Conservation (phyloP, 495 filamentous ascomycete species). For the Penicilliopsis zonata region DNA sequence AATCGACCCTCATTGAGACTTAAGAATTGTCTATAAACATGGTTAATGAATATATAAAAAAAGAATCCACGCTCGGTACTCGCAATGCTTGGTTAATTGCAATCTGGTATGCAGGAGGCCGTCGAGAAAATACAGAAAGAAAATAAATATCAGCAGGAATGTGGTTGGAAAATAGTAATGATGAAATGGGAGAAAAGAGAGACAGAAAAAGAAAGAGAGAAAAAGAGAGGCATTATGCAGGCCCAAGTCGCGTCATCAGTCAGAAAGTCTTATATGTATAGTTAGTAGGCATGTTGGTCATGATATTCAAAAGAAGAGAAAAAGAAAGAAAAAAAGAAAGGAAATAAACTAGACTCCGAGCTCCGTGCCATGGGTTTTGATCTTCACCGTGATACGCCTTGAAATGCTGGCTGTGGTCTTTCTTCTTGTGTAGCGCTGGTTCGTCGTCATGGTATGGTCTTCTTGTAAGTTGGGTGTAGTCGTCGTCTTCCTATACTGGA, state of each 20-base stretch:
- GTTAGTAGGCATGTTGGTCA: not conserved
- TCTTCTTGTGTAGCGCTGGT: too few relatives aligned
- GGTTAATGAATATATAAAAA: too few relatives aligned
- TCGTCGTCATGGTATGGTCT: too few relatives aligned
- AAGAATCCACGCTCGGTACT: too few relatives aligned
- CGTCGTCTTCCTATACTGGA: not conserved
- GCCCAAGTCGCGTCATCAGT: not conserved
- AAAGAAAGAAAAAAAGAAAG: not conserved
- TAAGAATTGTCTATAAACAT: too few relatives aligned
- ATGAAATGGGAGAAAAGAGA: not conserved
- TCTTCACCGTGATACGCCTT: not conserved
- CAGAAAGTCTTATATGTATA: not conserved
- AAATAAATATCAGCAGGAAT: too few relatives aligned
- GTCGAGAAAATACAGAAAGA: too few relatives aligned
- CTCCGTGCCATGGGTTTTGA: slow-evolving; percentile 1
- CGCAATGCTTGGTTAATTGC: too few relatives aligned
- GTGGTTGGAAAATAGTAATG: too few relatives aligned
- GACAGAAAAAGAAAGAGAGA: slow-evolving; percentile 1
- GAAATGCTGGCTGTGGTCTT: not conserved
- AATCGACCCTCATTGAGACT: too few relatives aligned
- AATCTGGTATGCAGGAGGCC: too few relatives aligned
- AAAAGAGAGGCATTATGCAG: not conserved
- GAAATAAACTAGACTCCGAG: not conserved
- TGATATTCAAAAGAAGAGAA: not conserved
- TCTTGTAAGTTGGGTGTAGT: too few relatives aligned